These are phyloP conservation scores for Sporothrix euskadiensis DNA, from an alignment of 2,329 filamentous ascomycete species.

Conservation along the genomic window DNA sequence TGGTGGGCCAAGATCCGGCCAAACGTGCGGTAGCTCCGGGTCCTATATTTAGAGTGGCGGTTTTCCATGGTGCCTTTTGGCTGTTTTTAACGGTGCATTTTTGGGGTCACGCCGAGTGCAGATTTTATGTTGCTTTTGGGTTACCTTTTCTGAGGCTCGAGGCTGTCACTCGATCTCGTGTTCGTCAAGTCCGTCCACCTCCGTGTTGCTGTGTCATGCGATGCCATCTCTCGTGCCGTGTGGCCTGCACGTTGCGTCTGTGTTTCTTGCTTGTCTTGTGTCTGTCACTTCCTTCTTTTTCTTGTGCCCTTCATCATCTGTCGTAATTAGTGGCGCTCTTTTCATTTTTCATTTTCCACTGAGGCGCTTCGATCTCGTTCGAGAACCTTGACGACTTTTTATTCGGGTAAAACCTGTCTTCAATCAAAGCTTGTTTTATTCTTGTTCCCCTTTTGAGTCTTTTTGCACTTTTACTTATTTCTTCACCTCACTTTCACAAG, in stretches of 20 bases:
- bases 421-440: neutral
- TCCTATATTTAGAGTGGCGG: conserved; percentile 24
- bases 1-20: neutral
- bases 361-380: neutral
- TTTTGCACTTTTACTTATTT: neutral
- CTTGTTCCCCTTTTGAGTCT: neutral
- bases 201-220: neutral
- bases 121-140: neutral
- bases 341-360: neutral
- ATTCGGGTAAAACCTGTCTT: neutral
- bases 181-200: neutral
- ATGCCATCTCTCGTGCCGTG: neutral
- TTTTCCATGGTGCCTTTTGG: neutral
- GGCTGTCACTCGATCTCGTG: neutral
- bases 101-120: neutral
- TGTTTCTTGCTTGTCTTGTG: neutral
- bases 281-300: neutral
- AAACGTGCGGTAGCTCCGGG: neutral
- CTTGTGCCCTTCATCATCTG: neutral
- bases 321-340: neutral
- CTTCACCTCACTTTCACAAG: neutral
- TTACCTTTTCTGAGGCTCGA: neutral
- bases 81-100: neutral
- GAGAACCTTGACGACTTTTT: neutral
- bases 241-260: neutral